A percentile compares a stretch with the other conserved stretches of the same genome.
Evolutionary conservation across 176 grass and related monocot genomes (phyloP).

Genomic region (Musa beccarii): DNA sequence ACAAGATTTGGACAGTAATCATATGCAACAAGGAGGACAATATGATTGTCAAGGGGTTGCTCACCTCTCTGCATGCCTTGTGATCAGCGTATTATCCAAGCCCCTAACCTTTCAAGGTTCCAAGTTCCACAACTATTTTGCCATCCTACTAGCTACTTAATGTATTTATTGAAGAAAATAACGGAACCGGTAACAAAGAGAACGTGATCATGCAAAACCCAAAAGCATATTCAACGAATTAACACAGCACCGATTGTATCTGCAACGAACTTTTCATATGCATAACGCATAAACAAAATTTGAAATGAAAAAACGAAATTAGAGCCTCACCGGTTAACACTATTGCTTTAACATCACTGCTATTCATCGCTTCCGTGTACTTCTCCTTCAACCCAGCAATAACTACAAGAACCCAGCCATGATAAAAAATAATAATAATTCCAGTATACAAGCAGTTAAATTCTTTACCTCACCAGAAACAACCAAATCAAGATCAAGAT

Average conservation of each 20-base stretch:
- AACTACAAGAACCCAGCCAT: constrained; percentile 29
- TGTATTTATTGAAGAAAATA: not conserved
- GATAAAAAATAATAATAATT: constrained; percentile 2
- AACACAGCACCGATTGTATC: not conserved
- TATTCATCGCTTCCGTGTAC: constrained; percentile 51
- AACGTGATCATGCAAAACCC: not conserved
- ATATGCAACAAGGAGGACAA: not conserved
- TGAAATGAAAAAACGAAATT: not conserved
- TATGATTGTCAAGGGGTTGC: no score
- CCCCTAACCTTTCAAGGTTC: not conserved
- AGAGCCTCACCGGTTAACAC: constrained; percentile 67
- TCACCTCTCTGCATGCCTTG: no score
- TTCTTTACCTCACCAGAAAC: not conserved
- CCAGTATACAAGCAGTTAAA: not conserved
- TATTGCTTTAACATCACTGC: constrained; percentile 78
- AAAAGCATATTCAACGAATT: not conserved
- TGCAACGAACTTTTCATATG: not conserved
- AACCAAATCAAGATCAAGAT: not conserved
- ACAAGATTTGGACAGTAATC: not conserved
- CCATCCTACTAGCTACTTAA: not conserved
- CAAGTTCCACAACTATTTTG: not conserved
- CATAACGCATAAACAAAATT: not conserved
- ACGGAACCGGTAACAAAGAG: not conserved
- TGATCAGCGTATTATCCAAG: not conserved
- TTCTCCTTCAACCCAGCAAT: constrained; percentile 76